phyloP scores from a whole-genome alignment of 805 yeast genomes.

The Candida quercuum region DNA sequence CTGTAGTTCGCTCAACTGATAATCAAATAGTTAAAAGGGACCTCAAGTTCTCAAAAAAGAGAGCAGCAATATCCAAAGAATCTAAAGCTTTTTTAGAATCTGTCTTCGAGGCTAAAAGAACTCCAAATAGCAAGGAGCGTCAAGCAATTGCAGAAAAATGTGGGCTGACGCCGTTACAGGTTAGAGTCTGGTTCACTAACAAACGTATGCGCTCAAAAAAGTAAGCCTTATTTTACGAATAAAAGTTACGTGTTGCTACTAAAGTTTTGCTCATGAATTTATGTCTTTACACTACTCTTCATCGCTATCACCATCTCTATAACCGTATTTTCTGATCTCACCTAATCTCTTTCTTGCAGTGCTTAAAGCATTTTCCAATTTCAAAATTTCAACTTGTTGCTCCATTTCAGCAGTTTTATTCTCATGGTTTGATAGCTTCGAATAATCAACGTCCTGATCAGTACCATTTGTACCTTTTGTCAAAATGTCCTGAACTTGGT shows the following conservation, averaged over 20 bases:
- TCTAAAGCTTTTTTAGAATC: conserved; percentile 14
- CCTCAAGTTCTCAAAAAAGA: neutral
- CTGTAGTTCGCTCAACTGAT: too few species aligned
- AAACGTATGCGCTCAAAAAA: conserved; percentile 21
- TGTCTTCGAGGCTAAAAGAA: conserved; percentile 17
- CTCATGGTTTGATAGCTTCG: conserved; percentile 67
- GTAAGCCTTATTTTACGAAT: neutral
- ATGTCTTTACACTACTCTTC: conserved; percentile 30
- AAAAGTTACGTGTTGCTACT: neutral
- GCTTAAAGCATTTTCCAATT: conserved; percentile 67
- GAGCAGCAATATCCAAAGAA: conserved; percentile 10
- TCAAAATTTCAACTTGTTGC: conserved; percentile 85
- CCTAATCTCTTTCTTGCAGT: conserved; percentile 78
- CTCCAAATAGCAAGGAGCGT: conserved; percentile 26
- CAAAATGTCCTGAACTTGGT: conserved; percentile 60
- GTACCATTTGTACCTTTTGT: conserved; percentile 26
- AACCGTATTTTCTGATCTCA: conserved; percentile 76
- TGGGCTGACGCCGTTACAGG: conserved; percentile 25
- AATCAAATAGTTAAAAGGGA: neutral
- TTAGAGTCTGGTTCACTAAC: conserved; percentile 32
- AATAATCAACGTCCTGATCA: conserved; percentile 53
- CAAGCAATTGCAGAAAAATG: conserved; percentile 25
- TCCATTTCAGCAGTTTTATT: conserved; percentile 87
- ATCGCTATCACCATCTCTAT: conserved; percentile 57
- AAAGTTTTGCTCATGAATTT: neutral